Base-by-base conservation (phyloP, 176 grass and related monocot species). In the Zoysia japonica region DNA sequence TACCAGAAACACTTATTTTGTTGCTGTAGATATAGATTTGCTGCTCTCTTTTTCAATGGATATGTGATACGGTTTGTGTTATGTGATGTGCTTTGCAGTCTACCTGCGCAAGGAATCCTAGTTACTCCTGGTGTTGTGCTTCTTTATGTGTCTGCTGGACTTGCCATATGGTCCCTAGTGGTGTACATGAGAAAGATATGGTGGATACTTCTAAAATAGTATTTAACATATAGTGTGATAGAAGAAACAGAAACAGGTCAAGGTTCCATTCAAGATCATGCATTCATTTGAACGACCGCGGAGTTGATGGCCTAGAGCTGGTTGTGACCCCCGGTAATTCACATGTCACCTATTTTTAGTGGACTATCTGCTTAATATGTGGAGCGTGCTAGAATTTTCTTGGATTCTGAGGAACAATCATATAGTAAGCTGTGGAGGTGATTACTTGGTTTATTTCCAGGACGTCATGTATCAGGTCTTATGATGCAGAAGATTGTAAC, bases 111-210 rank as follows among this genome's bases (percentile, higher is more conserved):
- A 80, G 79, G 78, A 72, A 67, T 49, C 82, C 41, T 99, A 49
- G 82, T 63, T 82, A 50, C 79, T 55, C 74, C 90, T 63, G 90
- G 96, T 73, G 84, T 95, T 16, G 72, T 47, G 39, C 80, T 99
- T 70, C 96, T 99, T 70, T 99, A 99, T 78, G 47, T 91, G 60
- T 99, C 96, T 14, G 82, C 96, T 67, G 88, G 90, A 74, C 96
- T 95, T 82, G 96, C 96, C 35, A 88, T 99, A 56, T 93, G 88
- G 96, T 95, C 96, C 65, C 82, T 99, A 62, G 90, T 86, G 77
- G 92, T 96, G 67, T 99, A 96, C 83, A 89, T 95, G 86, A 99
- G 71, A 88, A 99, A 93, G 76, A 96, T 99, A 89, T 91, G 88
- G 90, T 84, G 77, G 85, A 88, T 96, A 83, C 86, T 99, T 89